Conservation (phyloP, 768 basidiomycete genomes). For the Dioszegia aurantiaca region DNA sequence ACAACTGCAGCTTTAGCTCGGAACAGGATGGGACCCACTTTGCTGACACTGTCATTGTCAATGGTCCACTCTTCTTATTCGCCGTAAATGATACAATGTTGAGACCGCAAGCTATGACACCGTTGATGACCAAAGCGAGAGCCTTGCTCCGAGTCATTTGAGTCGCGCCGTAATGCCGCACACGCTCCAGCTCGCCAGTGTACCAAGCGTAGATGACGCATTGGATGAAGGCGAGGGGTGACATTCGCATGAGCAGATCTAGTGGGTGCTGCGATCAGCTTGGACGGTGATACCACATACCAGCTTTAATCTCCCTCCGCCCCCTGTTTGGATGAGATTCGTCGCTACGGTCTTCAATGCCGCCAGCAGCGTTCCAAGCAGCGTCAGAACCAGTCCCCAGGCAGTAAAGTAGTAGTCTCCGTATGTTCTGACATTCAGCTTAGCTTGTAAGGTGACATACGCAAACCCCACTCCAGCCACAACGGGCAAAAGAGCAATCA, state of each 20-base stretch:
- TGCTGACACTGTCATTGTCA: slow-evolving; percentile 53
- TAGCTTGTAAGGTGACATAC: slow-evolving; percentile 53
- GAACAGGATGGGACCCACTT: slow-evolving; percentile 29
- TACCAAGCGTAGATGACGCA: slow-evolving; percentile 73
- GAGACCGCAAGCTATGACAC: slow-evolving; percentile 80
- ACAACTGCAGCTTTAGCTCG: slow-evolving; percentile 54
- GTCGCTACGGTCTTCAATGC: slow-evolving; percentile 91
- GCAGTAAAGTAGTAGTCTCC: slow-evolving; percentile 91
- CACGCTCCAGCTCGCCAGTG: slow-evolving; percentile 73
- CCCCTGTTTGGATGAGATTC: slow-evolving; percentile 61
- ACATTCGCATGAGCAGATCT: slow-evolving; percentile 83
- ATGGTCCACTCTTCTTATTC: slow-evolving; percentile 82
- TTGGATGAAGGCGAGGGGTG: slow-evolving; percentile 85
- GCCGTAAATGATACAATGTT: slow-evolving; percentile 94
- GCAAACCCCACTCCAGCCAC: slow-evolving; percentile 87
- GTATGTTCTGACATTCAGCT: slow-evolving; percentile 64
- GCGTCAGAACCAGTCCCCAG: slow-evolving; percentile 79
- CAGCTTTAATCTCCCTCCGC: slow-evolving; percentile 50
- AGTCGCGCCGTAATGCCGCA: slow-evolving; percentile 57
- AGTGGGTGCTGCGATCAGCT: slow-evolving; percentile 62
- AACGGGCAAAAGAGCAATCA: slow-evolving; percentile 76
- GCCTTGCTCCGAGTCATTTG: slow-evolving; percentile 58
- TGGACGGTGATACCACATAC: slow-evolving; percentile 24
- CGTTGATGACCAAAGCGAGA: slow-evolving; percentile 69
- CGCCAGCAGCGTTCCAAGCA: slow-evolving; percentile 85